Evolutionary conservation across 1,284 basidiomycete genomes (phyloP).

Genomic region (Tremellales sp.): DNA sequence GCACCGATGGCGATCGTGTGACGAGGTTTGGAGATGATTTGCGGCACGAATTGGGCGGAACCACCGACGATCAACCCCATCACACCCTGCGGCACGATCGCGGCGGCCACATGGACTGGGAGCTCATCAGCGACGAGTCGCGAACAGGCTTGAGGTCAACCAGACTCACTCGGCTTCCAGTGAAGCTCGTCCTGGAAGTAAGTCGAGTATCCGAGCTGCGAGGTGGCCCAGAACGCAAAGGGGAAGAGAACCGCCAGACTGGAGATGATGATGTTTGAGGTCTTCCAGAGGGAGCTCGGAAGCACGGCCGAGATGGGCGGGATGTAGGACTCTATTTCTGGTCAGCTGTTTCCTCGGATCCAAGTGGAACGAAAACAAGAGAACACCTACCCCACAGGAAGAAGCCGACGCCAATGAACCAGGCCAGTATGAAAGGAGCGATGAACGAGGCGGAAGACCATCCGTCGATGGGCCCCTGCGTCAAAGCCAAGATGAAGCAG

Average conservation of each 20-base stretch:
- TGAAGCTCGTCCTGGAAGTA: constrained; percentile 24
- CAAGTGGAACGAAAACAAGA: not conserved
- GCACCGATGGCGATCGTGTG: constrained; percentile 25
- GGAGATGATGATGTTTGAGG: constrained; percentile 34
- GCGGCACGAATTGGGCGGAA: constrained; percentile 22
- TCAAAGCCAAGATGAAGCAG: constrained; percentile 22
- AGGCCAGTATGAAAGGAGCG: constrained; percentile 37
- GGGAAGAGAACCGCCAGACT: constrained; percentile 23
- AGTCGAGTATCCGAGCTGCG: constrained; percentile 32
- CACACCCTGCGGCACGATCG: constrained; percentile 40
- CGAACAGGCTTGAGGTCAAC: not conserved
- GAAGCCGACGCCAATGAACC: constrained; percentile 32
- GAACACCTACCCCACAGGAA: constrained; percentile 36
- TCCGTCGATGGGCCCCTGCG: constrained; percentile 23
- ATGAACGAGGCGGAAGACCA: constrained; percentile 25
- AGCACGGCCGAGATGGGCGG: constrained; percentile 27
- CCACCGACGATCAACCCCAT: constrained; percentile 30
- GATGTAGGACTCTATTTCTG: constrained; percentile 21
- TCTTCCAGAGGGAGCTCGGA: constrained; percentile 33
- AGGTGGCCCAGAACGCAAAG: constrained; percentile 37
- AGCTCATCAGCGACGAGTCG: constrained; percentile 4
- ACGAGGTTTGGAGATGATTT: constrained; percentile 31
- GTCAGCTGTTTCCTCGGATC: not conserved
- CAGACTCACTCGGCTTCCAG: constrained; percentile 21
- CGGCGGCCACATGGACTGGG: constrained; percentile 35